Conservation (phyloP, 345 rosid genomes). For the Erucastrum elatum region DNA sequence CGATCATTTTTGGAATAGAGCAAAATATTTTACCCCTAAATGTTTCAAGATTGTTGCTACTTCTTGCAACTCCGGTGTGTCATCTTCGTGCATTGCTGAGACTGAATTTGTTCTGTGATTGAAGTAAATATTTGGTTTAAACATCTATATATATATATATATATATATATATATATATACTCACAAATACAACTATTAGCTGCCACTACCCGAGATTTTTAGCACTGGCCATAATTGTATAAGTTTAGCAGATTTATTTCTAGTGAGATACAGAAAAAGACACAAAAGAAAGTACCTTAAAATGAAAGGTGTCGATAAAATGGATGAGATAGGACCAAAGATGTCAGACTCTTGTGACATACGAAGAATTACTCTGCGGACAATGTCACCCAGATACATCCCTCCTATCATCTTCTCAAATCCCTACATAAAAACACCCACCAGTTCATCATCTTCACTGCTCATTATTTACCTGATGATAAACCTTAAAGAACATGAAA, state of each 20-base stretch:
- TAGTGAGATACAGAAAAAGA: not conserved
- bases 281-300: constrained; percentile 49
- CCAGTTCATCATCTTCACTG: not conserved
- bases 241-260: not conserved
- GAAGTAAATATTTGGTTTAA: not conserved
- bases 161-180: too few relatives aligned
- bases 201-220: not conserved
- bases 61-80: constrained; percentile 65
- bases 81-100: constrained; percentile 87
- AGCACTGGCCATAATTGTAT: not conserved
- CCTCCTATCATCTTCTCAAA: constrained; percentile 99
- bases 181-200: not conserved
- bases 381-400: constrained; percentile 94
- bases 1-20: too few relatives aligned
- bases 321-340: constrained; percentile 66
- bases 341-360: constrained; percentile 71
- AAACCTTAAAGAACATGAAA: constrained; percentile 7
- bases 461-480: constrained; percentile 7
- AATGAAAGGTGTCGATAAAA: constrained; percentile 57
- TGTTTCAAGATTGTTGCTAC: constrained; percentile 68
- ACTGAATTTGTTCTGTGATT: constrained; percentile 55
- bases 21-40: constrained; percentile 51
- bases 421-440: constrained; percentile 56
- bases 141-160: not conserved
- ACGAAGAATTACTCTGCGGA: constrained; percentile 77